These are phyloP conservation scores for Oxytropis ochrocephala DNA, from an alignment of 306 rosid species.

Conservation along the genomic window DNA sequence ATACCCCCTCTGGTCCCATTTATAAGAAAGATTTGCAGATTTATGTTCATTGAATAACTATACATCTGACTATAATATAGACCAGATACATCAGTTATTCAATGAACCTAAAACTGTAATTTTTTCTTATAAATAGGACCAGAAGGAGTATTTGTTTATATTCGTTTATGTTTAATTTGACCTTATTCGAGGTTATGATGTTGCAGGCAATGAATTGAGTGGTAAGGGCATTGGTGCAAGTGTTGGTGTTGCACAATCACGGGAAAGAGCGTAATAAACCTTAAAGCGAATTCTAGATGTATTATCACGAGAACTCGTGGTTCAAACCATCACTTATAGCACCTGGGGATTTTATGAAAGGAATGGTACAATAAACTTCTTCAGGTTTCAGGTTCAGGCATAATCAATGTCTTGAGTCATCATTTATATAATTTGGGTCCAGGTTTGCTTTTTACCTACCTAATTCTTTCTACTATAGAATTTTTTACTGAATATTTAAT, in stretches of 20 bases:
- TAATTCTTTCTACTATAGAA: background rate
- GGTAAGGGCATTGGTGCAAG: conserved; percentile 79
- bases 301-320: conserved; percentile 40
- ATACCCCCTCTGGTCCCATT: too few relatives aligned
- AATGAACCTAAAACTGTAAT: too few relatives aligned
- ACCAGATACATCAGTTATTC: too few relatives aligned
- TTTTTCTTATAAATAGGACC: too few relatives aligned
- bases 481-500: conserved; percentile 2
- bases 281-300: conserved; percentile 43
- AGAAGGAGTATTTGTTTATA: background rate
- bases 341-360: conserved; percentile 87
- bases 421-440: conserved; percentile 88
- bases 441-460: conserved; percentile 47
- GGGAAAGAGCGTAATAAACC: conserved; percentile 72
- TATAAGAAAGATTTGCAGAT: too few relatives aligned
- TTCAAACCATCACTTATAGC: conserved; percentile 69
- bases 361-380: conserved; percentile 71
- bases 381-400: conserved; percentile 68
- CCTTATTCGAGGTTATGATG: conserved; percentile 20
- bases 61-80: too few relatives aligned
- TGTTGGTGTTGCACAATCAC: conserved; percentile 66
- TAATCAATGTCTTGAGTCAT: conserved; percentile 68
- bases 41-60: too few relatives aligned
- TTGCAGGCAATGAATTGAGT: conserved; percentile 81
- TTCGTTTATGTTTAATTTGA: conserved; percentile 7